These are phyloP conservation scores for Sporothrix humicola DNA, from an alignment of 2,329 filamentous ascomycete genomes.

Conservation along the genomic window DNA sequence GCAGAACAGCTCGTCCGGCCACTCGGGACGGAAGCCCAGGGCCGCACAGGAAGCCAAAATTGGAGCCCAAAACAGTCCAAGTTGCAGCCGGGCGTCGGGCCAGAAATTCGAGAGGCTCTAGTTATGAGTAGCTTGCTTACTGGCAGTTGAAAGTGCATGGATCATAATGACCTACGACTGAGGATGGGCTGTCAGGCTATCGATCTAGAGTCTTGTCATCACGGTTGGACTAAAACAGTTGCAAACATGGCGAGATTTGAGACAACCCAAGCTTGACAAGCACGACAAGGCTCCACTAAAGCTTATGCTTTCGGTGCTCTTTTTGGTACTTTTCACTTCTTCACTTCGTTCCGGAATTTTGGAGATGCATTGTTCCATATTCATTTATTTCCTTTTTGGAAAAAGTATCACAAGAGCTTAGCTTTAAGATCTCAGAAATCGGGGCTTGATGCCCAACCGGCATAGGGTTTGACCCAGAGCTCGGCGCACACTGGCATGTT, in stretches of 20 bases:
- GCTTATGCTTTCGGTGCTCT: not conserved
- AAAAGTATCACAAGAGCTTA: not conserved
- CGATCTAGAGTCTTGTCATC: too few species aligned
- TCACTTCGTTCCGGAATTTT: not conserved
- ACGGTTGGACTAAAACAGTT: not conserved
- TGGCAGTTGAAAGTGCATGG: not conserved
- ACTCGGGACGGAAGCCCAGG: not conserved
- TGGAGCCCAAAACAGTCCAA: not conserved
- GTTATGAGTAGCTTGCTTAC: not conserved
- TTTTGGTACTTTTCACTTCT: not conserved
- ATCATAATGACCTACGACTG: not conserved
- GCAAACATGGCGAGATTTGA: constrained; percentile 6
- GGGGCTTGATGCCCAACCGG: not conserved
- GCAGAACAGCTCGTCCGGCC: not conserved
- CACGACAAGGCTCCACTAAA: constrained; percentile 14
- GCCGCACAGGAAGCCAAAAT: not conserved
- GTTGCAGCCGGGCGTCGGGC: not conserved
- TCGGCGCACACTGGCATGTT: not conserved
- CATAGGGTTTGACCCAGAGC: not conserved
- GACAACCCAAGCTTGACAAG: constrained; percentile 14
- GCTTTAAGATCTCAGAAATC: not conserved
- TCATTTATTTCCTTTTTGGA: not conserved
- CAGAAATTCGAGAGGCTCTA: not conserved
- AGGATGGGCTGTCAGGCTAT: not conserved
- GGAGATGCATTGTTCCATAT: not conserved